Evolutionary conservation across 2,329 filamentous ascomycete genomes (phyloP).

Genomic region (Cyclaneusma minus): DNA sequence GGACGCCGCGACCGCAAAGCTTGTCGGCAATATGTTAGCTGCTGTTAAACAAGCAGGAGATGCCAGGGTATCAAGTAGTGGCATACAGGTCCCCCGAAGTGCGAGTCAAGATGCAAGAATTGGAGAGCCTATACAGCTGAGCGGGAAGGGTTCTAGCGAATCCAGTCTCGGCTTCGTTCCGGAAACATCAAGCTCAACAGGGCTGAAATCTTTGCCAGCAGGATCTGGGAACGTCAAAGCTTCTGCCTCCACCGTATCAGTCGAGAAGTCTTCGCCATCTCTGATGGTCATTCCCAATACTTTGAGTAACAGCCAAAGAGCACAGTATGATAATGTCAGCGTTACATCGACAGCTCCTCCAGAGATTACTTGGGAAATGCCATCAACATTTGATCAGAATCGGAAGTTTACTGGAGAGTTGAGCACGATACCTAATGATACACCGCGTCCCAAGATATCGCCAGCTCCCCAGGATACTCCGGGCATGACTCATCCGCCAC

Average conservation of each 20-base stretch:
- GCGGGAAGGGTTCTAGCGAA: conserved; percentile 1
- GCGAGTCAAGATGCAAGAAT: conserved; percentile 3
- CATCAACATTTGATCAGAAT: no score
- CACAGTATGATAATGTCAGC: conserved; percentile 1
- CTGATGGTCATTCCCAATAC: conserved; percentile 1
- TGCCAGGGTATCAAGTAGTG: conserved; percentile 1
- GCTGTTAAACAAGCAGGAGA: neutral
- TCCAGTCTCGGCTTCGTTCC: conserved; percentile 1
- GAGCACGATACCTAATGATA: conserved; percentile 3
- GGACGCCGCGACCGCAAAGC: conserved; percentile 1
- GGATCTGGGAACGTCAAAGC: conserved; percentile 1
- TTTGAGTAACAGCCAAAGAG: conserved; percentile 3
- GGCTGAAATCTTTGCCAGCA: neutral
- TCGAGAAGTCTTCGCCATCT: neutral
- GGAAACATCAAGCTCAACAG: neutral
- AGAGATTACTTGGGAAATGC: conserved; percentile 1
- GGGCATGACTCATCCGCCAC: neutral
- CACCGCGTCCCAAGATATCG: conserved; percentile 2
- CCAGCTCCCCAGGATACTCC: neutral
- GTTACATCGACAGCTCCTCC: conserved; percentile 1
- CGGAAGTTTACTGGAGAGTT: conserved; percentile 2
- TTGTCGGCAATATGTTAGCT: neutral
- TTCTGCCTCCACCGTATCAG: conserved; percentile 1
- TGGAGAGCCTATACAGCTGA: conserved; percentile 1
- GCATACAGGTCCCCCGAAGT: conserved; percentile 4